Evolutionary conservation across 2,329 filamentous ascomycete species (phyloP).

Genomic region (Colletotrichum chlorophyti): DNA sequence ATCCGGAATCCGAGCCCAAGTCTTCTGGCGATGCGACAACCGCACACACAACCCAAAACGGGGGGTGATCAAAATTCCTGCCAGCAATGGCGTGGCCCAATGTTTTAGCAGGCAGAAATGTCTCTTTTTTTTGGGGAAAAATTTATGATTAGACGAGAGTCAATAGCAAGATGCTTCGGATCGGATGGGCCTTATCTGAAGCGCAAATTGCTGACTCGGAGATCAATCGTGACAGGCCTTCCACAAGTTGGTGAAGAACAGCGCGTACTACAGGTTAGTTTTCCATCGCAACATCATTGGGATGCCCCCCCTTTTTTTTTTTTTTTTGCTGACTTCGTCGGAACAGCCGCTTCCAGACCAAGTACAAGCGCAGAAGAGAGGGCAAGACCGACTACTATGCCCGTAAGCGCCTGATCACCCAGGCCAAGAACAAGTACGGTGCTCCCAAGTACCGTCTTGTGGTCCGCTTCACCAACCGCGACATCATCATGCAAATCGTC

Average conservation of each 20-base stretch:
- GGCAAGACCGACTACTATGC: conserved; percentile 99
- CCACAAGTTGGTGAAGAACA: conserved; percentile 97
- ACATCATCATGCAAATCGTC: conserved; percentile 98
- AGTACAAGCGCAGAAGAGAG: conserved; percentile 95
- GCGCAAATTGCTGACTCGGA: conserved; percentile 99
- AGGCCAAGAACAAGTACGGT: conserved; percentile 99
- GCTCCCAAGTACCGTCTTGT: conserved; percentile 99
- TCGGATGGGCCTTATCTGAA: conserved; percentile 75
- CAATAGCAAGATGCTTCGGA: conserved; percentile 99
- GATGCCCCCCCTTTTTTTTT: background rate
- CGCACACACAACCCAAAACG: too few relatives aligned
- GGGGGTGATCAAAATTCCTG: conserved; percentile 40
- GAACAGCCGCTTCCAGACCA: conserved; percentile 94
- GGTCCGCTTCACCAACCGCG: conserved; percentile 98
- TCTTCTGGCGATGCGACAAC: too few relatives aligned
- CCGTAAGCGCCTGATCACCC: conserved; percentile 98
- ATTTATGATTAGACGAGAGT: too few relatives aligned
- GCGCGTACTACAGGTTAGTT: conserved; percentile 96
- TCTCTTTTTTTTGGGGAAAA: conserved; percentile 44
- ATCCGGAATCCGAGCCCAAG: too few relatives aligned
- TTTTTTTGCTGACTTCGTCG: background rate
- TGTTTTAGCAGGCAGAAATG: conserved; percentile 50
- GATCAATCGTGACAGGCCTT: conserved; percentile 71
- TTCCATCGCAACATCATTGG: background rate
- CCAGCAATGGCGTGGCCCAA: conserved; percentile 34